These are phyloP conservation scores for Parietaria judaica DNA, from an alignment of 306 rosid genomes.

Conservation along the genomic window DNA sequence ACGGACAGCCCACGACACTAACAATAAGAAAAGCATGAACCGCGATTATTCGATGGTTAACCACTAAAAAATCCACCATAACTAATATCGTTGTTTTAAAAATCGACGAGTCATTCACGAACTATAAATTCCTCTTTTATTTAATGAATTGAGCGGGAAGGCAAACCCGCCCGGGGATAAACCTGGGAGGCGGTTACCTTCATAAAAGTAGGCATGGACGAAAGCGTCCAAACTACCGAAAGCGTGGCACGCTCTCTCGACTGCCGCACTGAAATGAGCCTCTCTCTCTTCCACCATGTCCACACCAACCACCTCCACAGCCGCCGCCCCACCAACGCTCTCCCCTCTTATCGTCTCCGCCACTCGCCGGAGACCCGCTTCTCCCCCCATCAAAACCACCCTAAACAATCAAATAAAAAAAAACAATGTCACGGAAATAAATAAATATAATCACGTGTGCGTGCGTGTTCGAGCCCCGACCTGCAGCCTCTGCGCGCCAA, in stretches of 20 bases:
- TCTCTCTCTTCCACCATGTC: constrained; percentile 53
- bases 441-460: background rate
- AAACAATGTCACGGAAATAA: background rate
- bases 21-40: too few relatives aligned
- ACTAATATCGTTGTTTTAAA: too few relatives aligned
- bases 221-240: constrained; percentile 69
- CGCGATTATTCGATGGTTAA: too few relatives aligned
- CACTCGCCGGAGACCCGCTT: constrained; percentile 25
- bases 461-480: constrained; percentile 19
- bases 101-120: too few relatives aligned
- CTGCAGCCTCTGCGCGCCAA: constrained; percentile 84
- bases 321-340: constrained; percentile 16
- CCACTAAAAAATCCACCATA: too few relatives aligned
- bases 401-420: constrained; percentile 21
- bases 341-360: constrained; percentile 22
- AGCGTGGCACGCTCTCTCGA: constrained; percentile 46
- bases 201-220: constrained; percentile 60
- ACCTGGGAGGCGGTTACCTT: constrained; percentile 34
- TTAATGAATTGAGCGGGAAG: too few relatives aligned
- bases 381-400: constrained; percentile 73
- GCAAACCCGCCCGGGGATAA: too few relatives aligned
- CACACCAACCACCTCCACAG: constrained; percentile 46
- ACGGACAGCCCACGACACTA: too few relatives aligned
- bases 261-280: constrained; percentile 42
- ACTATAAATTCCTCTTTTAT: too few relatives aligned